phyloP scores from a whole-genome alignment of 257 asterid genomes.

The Coffea canephora region DNA sequence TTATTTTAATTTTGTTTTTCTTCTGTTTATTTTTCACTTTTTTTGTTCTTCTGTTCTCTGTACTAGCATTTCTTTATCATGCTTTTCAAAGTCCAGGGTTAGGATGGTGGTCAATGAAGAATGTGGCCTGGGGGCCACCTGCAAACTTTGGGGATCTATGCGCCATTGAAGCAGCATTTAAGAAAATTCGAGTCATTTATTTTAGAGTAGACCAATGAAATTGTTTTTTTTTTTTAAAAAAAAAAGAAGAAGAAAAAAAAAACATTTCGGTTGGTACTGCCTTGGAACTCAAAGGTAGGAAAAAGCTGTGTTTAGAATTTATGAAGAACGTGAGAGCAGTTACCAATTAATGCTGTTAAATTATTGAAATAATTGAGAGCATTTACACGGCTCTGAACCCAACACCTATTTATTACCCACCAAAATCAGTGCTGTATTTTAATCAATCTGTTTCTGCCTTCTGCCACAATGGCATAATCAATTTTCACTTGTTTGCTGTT shows the following conservation, averaged over 20 bases:
- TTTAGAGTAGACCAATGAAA: not conserved
- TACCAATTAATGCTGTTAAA: constrained; percentile 9
- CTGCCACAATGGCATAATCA: not conserved
- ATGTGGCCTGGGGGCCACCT: constrained; percentile 2
- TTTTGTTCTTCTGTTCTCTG: not conserved
- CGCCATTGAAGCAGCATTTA: not conserved
- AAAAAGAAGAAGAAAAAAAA: no score
- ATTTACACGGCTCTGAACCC: constrained; percentile 9
- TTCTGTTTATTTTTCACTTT: not conserved
- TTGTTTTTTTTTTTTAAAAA: no score
- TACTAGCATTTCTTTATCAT: no score
- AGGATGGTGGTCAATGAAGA: not conserved
- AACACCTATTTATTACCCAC: constrained; percentile 1
- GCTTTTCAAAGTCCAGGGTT: not conserved
- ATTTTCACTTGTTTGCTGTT: not conserved
- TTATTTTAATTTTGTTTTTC: not conserved
- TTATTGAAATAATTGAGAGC: not conserved
- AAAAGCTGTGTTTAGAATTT: not conserved
- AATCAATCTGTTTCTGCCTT: not conserved
- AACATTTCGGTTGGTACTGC: not conserved
- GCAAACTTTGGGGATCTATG: not conserved
- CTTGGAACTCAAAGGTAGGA: not conserved
- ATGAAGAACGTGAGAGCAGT: not conserved
- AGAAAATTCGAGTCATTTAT: not conserved
- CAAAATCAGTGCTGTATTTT: not conserved